Evolutionary conservation across 2,329 filamentous ascomycete species (phyloP).

Genomic region (Uncinocarpus reesii): DNA sequence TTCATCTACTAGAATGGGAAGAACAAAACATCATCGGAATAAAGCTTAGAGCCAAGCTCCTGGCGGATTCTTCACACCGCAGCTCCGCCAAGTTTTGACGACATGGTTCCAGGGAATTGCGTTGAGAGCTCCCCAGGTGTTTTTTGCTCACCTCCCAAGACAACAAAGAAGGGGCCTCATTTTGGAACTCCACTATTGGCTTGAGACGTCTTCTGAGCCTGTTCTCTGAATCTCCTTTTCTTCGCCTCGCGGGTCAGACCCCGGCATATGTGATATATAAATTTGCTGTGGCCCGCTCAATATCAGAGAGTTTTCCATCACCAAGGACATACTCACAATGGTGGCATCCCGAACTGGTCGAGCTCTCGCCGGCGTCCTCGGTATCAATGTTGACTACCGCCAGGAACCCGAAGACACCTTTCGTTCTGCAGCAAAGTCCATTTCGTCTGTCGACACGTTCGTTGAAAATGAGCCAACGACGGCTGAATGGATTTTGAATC

Average conservation of each 20-base stretch:
- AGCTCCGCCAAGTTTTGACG: conserved; percentile 6
- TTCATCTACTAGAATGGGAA: no score
- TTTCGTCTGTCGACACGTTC: conserved; percentile 20
- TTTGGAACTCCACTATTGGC: conserved; percentile 1
- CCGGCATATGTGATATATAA: conserved; percentile 1
- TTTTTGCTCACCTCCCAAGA: neutral
- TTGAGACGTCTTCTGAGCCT: neutral
- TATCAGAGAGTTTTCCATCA: neutral
- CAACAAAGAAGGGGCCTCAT: neutral
- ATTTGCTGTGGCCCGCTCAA: neutral
- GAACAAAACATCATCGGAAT: no score
- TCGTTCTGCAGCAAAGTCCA: conserved; percentile 13
- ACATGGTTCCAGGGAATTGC: conserved; percentile 12
- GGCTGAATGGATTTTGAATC: conserved; percentile 14
- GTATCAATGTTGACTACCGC: conserved; percentile 15
- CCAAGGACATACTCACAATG: conserved; percentile 2
- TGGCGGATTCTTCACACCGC: neutral
- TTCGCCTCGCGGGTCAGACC: neutral
- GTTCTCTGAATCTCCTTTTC: neutral
- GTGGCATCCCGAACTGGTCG: conserved; percentile 11
- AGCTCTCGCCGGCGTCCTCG: conserved; percentile 6
- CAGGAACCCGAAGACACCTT: conserved; percentile 14
- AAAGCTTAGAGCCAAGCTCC: neutral
- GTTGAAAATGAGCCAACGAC: conserved; percentile 17
- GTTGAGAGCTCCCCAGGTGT: neutral